Evolutionary conservation across 129 eudicot species (phyloP).

Genomic region (Pseudognaphalium luteoalbum): DNA sequence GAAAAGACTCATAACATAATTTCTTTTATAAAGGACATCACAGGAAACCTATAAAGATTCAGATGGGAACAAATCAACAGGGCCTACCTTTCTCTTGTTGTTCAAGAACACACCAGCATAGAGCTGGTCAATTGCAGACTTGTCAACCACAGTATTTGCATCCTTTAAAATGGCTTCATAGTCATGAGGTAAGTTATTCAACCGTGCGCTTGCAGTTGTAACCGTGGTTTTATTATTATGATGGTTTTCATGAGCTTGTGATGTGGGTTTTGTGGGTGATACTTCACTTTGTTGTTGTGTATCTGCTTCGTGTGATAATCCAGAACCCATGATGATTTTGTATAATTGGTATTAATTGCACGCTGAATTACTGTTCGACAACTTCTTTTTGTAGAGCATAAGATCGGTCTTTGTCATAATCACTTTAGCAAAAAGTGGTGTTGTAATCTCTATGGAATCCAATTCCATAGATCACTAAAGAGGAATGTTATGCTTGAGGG

Average conservation of each 20-base stretch:
- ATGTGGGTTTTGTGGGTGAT: slow-evolving; percentile 19
- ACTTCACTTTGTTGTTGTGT: slow-evolving; percentile 28
- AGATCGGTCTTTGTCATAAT: slow-evolving; percentile 13
- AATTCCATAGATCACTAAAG: slow-evolving; percentile 29
- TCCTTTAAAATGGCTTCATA: slow-evolving; percentile 55
- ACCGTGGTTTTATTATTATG: background rate
- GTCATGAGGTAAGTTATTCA: slow-evolving; percentile 54
- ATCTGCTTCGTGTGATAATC: slow-evolving; percentile 44
- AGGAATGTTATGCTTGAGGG: slow-evolving; percentile 10
- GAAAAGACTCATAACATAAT: background rate
- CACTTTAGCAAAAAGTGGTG: slow-evolving; percentile 20
- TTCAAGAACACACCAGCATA: slow-evolving; percentile 63
- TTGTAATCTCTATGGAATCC: slow-evolving; percentile 27
- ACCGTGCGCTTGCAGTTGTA: slow-evolving; percentile 16
- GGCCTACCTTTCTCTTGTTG: slow-evolving; percentile 51
- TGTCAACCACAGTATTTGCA: slow-evolving; percentile 49
- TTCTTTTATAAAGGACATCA: background rate
- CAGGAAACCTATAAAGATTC: background rate
- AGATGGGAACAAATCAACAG: background rate
- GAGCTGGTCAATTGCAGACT: slow-evolving; percentile 46
- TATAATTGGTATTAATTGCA: background rate
- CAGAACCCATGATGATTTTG: slow-evolving; percentile 43
- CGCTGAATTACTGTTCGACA: background rate
- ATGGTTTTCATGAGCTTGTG: slow-evolving; percentile 16
- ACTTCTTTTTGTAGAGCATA: slow-evolving; percentile 25